Evolutionary conservation across 371 early-diverging fungal species (phyloP).

Genomic region (Zychaea mexicana): DNA sequence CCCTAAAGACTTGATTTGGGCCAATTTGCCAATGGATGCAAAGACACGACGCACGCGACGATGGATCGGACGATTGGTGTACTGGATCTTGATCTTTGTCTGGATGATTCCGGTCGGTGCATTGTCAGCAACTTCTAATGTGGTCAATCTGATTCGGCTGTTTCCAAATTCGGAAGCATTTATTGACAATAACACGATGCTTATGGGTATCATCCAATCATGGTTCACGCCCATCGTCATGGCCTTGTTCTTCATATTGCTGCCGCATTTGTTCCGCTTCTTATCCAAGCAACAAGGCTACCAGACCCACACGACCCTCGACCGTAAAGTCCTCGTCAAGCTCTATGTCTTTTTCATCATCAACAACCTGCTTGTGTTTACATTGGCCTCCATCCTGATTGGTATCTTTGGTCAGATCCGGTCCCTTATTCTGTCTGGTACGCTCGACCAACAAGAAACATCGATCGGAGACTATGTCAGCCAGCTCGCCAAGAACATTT

Average conservation of each 20-base stretch:
- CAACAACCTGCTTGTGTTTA: constrained; percentile 69
- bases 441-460: constrained; percentile 19
- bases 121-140: constrained; percentile 65
- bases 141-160: constrained; percentile 58
- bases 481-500: constrained; percentile 43
- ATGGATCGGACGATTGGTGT: constrained; percentile 59
- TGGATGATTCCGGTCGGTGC: constrained; percentile 74
- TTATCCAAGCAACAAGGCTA: constrained; percentile 77
- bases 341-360: constrained; percentile 78
- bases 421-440: constrained; percentile 36
- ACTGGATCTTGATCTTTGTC: constrained; percentile 62
- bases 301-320: constrained; percentile 67
- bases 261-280: constrained; percentile 68
- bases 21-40: constrained; percentile 67
- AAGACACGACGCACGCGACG: constrained; percentile 55
- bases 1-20: constrained; percentile 83
- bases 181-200: constrained; percentile 49
- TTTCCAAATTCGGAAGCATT: constrained; percentile 55
- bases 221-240: constrained; percentile 73
- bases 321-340: constrained; percentile 72
- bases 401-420: constrained; percentile 58
- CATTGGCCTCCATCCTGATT: constrained; percentile 57
- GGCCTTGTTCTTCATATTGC: constrained; percentile 64
- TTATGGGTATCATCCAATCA: constrained; percentile 69
- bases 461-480: constrained; percentile 22